Percentiles rank a stretch among this genome's conserved stretches.
These are phyloP conservation scores for Gynandropsis gynandra DNA, from an alignment of 345 rosid genomes.

Conservation along the genomic window DNA sequence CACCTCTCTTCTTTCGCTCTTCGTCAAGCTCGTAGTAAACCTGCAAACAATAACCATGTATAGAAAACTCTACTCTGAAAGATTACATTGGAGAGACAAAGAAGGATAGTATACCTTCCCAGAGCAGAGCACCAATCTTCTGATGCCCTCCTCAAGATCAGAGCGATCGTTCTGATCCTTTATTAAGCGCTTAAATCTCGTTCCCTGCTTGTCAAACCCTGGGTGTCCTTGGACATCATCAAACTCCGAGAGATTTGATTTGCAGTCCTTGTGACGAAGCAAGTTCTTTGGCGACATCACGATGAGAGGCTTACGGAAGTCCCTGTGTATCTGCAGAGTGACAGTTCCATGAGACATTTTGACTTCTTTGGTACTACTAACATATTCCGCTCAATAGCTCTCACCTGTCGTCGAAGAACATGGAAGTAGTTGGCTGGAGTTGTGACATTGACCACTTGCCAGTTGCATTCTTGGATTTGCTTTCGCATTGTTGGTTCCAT, in stretches of 20 bases:
- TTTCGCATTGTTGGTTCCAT: constrained; percentile 71
- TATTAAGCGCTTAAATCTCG: constrained; percentile 84
- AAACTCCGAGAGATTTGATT: constrained; percentile 87
- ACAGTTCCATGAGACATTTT: neutral
- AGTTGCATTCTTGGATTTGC: constrained; percentile 81
- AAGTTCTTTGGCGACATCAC: constrained; percentile 89
- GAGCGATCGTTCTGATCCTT: constrained; percentile 83
- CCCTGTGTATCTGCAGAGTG: constrained; percentile 63
- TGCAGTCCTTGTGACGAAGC: constrained; percentile 87
- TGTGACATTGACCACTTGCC: constrained; percentile 86
- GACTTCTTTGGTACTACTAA: constrained; percentile 9
- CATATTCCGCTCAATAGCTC: constrained; percentile 15
- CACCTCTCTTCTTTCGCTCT: constrained; percentile 42
- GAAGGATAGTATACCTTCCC: constrained; percentile 55
- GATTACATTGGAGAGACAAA: neutral
- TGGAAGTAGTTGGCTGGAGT: constrained; percentile 89
- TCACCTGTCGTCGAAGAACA: constrained; percentile 73
- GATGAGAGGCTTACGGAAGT: constrained; percentile 81
- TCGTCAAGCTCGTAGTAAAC: constrained; percentile 71
- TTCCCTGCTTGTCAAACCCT: constrained; percentile 95
- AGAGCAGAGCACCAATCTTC: constrained; percentile 85
- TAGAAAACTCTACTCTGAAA: constrained; percentile 9
- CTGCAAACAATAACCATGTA: constrained; percentile 21
- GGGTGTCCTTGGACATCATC: constrained; percentile 95
- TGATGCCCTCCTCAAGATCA: constrained; percentile 73